These are phyloP conservation scores for Lycium barbarum DNA, from an alignment of 257 asterid genomes.

Conservation along the genomic window DNA sequence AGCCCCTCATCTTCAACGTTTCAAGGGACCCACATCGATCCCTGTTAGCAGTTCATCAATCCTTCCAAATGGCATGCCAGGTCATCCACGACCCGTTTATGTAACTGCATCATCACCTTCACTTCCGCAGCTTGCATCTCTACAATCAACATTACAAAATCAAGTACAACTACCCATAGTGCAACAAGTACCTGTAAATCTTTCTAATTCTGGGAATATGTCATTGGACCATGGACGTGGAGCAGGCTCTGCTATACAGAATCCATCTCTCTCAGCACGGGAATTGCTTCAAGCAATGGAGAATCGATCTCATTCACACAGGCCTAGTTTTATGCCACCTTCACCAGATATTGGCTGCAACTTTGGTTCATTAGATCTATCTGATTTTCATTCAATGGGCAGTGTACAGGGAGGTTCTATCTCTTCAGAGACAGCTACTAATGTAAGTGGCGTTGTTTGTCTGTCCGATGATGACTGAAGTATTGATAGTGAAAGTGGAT, in stretches of 20 bases:
- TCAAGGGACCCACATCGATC: slow-evolving; percentile 17
- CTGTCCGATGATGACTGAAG: slow-evolving; percentile 70
- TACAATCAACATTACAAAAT: slow-evolving; percentile 28
- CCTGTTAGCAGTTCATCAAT: slow-evolving; percentile 22
- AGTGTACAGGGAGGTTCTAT: slow-evolving; percentile 37
- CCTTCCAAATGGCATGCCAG: slow-evolving; percentile 30
- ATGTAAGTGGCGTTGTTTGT: slow-evolving; percentile 62
- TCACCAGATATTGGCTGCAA: slow-evolving; percentile 30
- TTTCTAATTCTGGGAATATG: slow-evolving; percentile 19
- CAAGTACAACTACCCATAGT: slow-evolving; percentile 29
- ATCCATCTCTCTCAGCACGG: slow-evolving; percentile 12
- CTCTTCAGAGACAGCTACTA: slow-evolving; percentile 35
- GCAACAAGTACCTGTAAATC: slow-evolving; percentile 13
- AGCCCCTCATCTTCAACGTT: slow-evolving; percentile 38
- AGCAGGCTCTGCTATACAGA: slow-evolving; percentile 27
- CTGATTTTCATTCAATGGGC: slow-evolving; percentile 43
- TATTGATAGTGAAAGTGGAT: slow-evolving; percentile 14
- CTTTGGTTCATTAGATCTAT: slow-evolving; percentile 32
- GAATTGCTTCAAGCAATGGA: slow-evolving; percentile 41
- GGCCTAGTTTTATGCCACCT: slow-evolving; percentile 32
- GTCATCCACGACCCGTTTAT: slow-evolving; percentile 32
- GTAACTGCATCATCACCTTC: slow-evolving; percentile 9
- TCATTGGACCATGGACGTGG: slow-evolving; percentile 29
- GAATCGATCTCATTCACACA: slow-evolving; percentile 34
- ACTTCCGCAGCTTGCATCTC: background rate